phyloP scores from a whole-genome alignment of 1,284 basidiomycete genomes.

The Rugosomyces carneus region DNA sequence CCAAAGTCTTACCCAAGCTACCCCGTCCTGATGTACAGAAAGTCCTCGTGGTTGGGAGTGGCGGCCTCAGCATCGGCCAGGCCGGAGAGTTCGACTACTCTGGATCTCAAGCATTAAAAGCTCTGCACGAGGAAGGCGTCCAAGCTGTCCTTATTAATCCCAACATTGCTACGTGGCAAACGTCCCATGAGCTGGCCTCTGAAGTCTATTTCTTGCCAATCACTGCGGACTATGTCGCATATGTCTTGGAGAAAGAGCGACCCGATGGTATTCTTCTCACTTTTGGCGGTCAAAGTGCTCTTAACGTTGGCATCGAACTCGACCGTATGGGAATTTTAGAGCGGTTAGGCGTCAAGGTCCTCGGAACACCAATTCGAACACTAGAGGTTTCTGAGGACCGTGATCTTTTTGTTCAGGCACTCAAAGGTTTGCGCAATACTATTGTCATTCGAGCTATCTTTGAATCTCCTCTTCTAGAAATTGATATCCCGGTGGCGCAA shows the following conservation, averaged over 20 bases:
- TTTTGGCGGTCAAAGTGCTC: conserved; percentile 96
- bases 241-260: conserved; percentile 96
- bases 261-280: conserved; percentile 97
- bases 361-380: conserved; percentile 93
- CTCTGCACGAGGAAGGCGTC: conserved; percentile 92
- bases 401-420: conserved; percentile 93
- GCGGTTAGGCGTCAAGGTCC: conserved; percentile 88
- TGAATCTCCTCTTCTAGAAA: conserved; percentile 53
- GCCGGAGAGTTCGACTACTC: conserved; percentile 99
- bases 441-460: conserved; percentile 1
- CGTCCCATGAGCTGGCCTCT: conserved; percentile 92
- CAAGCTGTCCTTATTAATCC: conserved; percentile 96
- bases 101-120: conserved; percentile 98
- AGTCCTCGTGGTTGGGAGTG: conserved; percentile 94
- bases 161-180: conserved; percentile 97
- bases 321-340: conserved; percentile 98
- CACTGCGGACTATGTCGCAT: conserved; percentile 96
- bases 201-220: conserved; percentile 98
- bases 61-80: conserved; percentile 96
- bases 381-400: conserved; percentile 97
- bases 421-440: conserved; percentile 66
- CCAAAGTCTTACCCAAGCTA: conserved; percentile 84
- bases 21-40: conserved; percentile 88
- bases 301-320: conserved; percentile 97
- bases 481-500: conserved; percentile 95